A percentile compares a stretch with the other conserved stretches of the same genome.
phyloP scores from a whole-genome alignment of 441 rosid genomes.

The Gossypium gossypioides region DNA sequence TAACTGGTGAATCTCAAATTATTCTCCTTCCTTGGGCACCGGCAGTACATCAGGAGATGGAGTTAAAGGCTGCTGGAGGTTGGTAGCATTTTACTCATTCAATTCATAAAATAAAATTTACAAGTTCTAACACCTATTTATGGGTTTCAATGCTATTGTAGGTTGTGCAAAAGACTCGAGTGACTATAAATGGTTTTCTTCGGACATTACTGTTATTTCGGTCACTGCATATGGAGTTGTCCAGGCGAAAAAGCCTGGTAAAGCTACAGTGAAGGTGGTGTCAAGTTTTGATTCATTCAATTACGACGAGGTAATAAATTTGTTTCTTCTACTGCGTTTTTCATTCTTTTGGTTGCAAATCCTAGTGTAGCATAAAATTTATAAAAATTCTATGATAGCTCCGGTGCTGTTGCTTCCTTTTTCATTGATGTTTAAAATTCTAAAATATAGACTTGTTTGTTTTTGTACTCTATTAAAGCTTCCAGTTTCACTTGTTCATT shows the following conservation, averaged over 20 bases:
- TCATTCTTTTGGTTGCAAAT: not conserved
- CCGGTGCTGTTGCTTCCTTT: not conserved
- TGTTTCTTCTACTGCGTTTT: not conserved
- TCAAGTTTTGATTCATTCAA: constrained; percentile 70
- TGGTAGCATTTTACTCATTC: constrained; percentile 15
- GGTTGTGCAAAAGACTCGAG: constrained; percentile 74
- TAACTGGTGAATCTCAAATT: constrained; percentile 26
- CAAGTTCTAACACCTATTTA: constrained; percentile 16
- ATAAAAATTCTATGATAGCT: not conserved
- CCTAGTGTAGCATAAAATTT: not conserved
- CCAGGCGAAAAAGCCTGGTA: constrained; percentile 88
- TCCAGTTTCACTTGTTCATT: not conserved
- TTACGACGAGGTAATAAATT: constrained; percentile 68
- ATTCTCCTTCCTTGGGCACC: constrained; percentile 90
- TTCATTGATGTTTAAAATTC: not conserved
- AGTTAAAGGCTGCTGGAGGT: constrained; percentile 80
- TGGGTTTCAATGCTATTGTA: constrained; percentile 23
- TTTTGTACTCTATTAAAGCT: not conserved
- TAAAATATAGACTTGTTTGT: not conserved
- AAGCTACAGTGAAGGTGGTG: constrained; percentile 66
- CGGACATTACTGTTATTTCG: constrained; percentile 50
- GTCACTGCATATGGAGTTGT: constrained; percentile 68
- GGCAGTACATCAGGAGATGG: constrained; percentile 71
- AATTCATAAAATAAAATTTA: constrained; percentile 8
- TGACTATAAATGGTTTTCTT: constrained; percentile 93